A percentile compares a stretch with the other conserved stretches of the same genome.
Evolutionary conservation across 2,329 filamentous ascomycete species (phyloP).

Genomic region (Plectosphaerella cucumerina): DNA sequence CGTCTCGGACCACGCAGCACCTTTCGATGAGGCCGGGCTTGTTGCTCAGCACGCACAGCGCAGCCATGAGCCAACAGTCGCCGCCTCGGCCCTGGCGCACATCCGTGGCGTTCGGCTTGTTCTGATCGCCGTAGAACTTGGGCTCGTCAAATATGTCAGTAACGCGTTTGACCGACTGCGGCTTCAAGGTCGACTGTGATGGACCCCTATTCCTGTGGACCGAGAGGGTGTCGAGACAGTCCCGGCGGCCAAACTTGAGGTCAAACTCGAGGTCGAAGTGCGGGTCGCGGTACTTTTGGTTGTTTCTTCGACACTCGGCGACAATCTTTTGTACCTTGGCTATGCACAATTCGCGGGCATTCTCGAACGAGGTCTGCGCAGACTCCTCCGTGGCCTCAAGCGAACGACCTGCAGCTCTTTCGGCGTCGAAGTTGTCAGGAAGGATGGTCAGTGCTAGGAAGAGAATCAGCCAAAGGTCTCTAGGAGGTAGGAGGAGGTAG

Average conservation of each 20-base stretch:
- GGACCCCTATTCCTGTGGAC: constrained; percentile 21
- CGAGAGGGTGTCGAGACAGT: constrained; percentile 44
- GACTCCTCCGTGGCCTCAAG: constrained; percentile 37
- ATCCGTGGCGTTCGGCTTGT: constrained; percentile 63
- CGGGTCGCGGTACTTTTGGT: constrained; percentile 82
- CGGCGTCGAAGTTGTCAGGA: constrained; percentile 62
- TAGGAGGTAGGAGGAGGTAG: background rate
- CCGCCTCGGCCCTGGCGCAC: constrained; percentile 74
- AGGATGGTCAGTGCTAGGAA: constrained; percentile 61
- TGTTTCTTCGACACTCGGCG: constrained; percentile 66
- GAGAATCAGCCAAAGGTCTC: constrained; percentile 6
- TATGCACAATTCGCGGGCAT: constrained; percentile 65
- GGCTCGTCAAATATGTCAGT: constrained; percentile 72
- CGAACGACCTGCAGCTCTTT: constrained; percentile 53
- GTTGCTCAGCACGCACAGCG: constrained; percentile 72
- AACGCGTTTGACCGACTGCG: constrained; percentile 63
- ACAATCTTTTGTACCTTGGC: constrained; percentile 60
- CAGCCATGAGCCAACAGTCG: constrained; percentile 85
- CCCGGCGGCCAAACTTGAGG: constrained; percentile 53
- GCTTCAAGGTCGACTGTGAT: constrained; percentile 26
- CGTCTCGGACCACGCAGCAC: constrained; percentile 69
- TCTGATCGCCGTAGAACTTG: constrained; percentile 70
- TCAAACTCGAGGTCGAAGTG: constrained; percentile 83
- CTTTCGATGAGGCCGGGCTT: constrained; percentile 67
- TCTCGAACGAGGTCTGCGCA: constrained; percentile 65